phyloP scores from a whole-genome alignment of 2,329 filamentous ascomycete genomes.

The Botrytis fabae region DNA sequence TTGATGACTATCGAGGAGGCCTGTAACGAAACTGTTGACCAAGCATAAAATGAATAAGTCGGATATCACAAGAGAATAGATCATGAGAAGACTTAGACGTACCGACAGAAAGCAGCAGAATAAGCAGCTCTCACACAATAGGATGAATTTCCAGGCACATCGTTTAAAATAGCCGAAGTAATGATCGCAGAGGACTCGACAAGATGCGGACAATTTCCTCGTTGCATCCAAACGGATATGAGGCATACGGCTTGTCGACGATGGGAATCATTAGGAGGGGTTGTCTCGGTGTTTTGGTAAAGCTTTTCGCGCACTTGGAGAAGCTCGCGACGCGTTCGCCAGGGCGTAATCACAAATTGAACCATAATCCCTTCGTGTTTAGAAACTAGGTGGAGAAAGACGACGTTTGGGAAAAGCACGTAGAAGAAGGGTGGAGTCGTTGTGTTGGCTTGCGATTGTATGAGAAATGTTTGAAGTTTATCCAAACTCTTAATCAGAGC shows the following conservation, averaged over 20 bases:
- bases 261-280: slow-evolving; percentile 58
- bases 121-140: slow-evolving; percentile 70
- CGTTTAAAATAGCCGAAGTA: slow-evolving; percentile 66
- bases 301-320: slow-evolving; percentile 64
- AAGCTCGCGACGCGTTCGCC: slow-evolving; percentile 67
- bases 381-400: neutral
- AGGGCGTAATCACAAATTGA: slow-evolving; percentile 72
- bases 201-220: slow-evolving; percentile 74
- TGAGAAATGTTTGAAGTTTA: slow-evolving; percentile 5
- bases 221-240: slow-evolving; percentile 69
- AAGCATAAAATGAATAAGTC: neutral
- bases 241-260: slow-evolving; percentile 52
- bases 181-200: slow-evolving; percentile 77
- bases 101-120: slow-evolving; percentile 73
- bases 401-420: neutral
- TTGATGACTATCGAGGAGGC: slow-evolving; percentile 72
- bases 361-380: slow-evolving; percentile 51
- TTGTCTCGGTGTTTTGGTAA: slow-evolving; percentile 48
- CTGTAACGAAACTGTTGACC: slow-evolving; percentile 69
- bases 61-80: neutral
- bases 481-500: neutral
- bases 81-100: slow-evolving; percentile 40
- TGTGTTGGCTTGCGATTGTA: neutral
- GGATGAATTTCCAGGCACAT: slow-evolving; percentile 45
- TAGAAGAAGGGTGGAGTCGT: neutral